Percentiles rank a stretch among this genome's conserved stretches.
Evolutionary conservation across 257 asterid species (phyloP).

Genomic region (Jacaranda mimosifolia): DNA sequence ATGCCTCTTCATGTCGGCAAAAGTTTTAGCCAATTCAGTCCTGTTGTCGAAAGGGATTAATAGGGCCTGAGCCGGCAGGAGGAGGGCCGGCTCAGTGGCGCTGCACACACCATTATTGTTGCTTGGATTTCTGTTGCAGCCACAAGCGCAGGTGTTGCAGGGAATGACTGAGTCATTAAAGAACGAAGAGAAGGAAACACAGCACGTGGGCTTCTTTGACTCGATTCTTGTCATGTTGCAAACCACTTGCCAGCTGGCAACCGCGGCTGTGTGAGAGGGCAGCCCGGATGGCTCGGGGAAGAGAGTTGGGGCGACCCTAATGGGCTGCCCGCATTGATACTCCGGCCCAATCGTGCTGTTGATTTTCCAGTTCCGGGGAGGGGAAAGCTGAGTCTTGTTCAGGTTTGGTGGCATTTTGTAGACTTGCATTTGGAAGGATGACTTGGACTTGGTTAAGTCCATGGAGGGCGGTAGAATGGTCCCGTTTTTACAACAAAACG

Average conservation of each 20-base stretch:
- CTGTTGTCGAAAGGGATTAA: constrained; percentile 71
- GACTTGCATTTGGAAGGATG: constrained; percentile 66
- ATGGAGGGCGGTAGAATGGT: constrained; percentile 61
- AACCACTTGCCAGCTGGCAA: constrained; percentile 70
- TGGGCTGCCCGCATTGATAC: constrained; percentile 64
- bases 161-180: constrained; percentile 74
- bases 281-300: constrained; percentile 64
- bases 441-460: constrained; percentile 57
- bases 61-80: constrained; percentile 65
- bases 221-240: constrained; percentile 52
- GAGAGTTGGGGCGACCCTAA: constrained; percentile 54
- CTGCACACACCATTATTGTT: constrained; percentile 45
- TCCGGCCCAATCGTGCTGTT: constrained; percentile 52
- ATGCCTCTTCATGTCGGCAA: constrained; percentile 26
- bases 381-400: constrained; percentile 55
- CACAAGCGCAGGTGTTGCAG: constrained; percentile 83
- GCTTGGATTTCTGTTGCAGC: constrained; percentile 45
- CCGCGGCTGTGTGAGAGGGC: constrained; percentile 50
- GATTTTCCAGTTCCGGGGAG: constrained; percentile 71
- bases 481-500: constrained; percentile 75
- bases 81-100: constrained; percentile 55
- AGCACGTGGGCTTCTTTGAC: constrained; percentile 53
- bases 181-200: constrained; percentile 79
- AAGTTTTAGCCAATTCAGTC: constrained; percentile 43
- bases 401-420: constrained; percentile 78